Base-by-base conservation (phyloP, 148 eudicot species). In the Cornus kousa region DNA sequence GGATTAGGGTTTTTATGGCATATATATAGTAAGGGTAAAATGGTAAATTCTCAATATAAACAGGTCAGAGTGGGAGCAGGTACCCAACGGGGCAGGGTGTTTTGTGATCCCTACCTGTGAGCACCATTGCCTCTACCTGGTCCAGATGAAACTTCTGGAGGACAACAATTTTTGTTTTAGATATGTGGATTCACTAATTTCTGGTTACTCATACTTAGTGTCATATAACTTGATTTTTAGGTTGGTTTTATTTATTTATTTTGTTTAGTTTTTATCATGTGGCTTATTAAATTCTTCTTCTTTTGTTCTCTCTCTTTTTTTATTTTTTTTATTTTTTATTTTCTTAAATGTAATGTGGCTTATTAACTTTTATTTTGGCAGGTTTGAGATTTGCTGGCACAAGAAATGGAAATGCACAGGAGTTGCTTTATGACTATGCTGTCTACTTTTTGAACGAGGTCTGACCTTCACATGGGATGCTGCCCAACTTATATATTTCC, bases 321-420 rank as follows among this genome's bases (percentile, higher is more conserved):
- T 28, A n/a, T n/a, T n/a, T n/a, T n/a, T n/a, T n/a, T n/a, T n/a
- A n/a, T n/a, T n/a, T n/a, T n/a, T n/a, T n/a, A n/a, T 28, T 28
- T 28, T 1, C 28, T 28, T 28, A 28, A 28, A 28, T 28, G 28
- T 28, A 28, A 28, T 28, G n/a, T 7, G 37, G 16, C 32, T 48
- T 12, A 40, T 31, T 11, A 48, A 77, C 57, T 14, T 16, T 35
- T 19, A 3, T 57, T 31, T 80, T 84, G 73, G 66, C 87, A 96
- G 99, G 99, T 74, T 78, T 96, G 84, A 91, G 89, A 80, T 96
- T 87, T 85, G 99, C 99, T 81, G 99, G 99, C 83, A 92, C 97
- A 66, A 91, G 91, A 85, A 91, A 92, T 84, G 99, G 90, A 66
- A 83, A 85, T 70, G 95, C 90, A 62, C 95, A 91, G 73, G 94